Evolutionary conservation across 2,329 filamentous ascomycete species (phyloP).

Genomic region (Monilinia vaccinii-corymbosi): DNA sequence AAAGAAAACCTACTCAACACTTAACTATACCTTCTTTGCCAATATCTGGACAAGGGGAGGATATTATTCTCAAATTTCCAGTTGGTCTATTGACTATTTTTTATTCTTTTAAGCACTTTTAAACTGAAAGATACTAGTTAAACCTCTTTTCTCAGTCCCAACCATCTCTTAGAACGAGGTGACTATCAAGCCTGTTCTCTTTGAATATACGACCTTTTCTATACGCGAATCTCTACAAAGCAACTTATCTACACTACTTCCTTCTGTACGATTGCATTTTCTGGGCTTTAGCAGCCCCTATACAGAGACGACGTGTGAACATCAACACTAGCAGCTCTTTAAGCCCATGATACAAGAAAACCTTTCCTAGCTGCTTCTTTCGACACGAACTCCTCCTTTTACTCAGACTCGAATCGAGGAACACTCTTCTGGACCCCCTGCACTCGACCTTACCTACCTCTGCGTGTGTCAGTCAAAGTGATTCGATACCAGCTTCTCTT

Average conservation of each 20-base stretch:
- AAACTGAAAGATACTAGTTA: not conserved
- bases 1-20: not conserved
- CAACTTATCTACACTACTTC: not conserved
- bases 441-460: not conserved
- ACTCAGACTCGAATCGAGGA: rapidly evolving
- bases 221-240: not conserved
- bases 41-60: not conserved
- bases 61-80: not conserved
- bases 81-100: not conserved
- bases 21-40: not conserved
- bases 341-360: not conserved
- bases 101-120: not conserved
- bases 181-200: too few relatives aligned
- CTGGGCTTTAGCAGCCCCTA: not conserved
- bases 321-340: too few relatives aligned
- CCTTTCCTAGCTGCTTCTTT: not conserved
- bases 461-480: not conserved
- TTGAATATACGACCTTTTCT: not conserved
- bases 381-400: not conserved
- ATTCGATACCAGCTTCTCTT: not conserved
- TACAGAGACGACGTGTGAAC: not conserved
- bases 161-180: not conserved
- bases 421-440: too few relatives aligned
- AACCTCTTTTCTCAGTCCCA: not conserved
- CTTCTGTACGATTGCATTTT: not conserved